These are phyloP conservation scores for Pneumocystis carinii DNA, from an alignment of 1,139 yeast species.

Conservation along the genomic window DNA sequence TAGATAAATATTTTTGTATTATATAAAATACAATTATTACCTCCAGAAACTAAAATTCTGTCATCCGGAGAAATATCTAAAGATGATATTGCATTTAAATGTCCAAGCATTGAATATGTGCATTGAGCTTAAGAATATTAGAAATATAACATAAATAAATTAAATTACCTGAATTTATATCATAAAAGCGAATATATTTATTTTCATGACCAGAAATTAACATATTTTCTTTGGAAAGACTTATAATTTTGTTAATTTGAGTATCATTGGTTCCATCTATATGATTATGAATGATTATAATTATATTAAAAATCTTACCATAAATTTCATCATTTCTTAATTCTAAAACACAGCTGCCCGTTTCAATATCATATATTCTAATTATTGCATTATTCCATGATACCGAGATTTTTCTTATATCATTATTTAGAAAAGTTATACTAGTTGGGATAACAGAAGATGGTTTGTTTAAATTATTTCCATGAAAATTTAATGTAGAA, in stretches of 20 bases:
- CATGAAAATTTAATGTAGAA: background rate
- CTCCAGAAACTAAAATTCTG: background rate
- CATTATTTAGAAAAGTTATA: background rate
- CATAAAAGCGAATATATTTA: conserved; percentile 1
- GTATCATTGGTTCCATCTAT: background rate
- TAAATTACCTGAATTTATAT: background rate
- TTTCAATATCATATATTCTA: background rate
- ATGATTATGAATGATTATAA: background rate
- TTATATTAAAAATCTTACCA: background rate
- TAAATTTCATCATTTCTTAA: background rate
- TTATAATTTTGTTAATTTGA: background rate
- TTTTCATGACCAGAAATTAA: conserved; percentile 2
- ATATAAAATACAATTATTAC: background rate
- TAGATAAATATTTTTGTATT: background rate
- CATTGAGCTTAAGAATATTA: conserved; percentile 1
- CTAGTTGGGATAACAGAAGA: background rate
- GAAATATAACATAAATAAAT: background rate
- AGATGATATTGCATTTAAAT: conserved; percentile 1
- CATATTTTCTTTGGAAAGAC: background rate
- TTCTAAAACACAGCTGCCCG: background rate
- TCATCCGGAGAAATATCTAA: conserved; percentile 1
- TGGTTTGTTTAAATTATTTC: background rate
- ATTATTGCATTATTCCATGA: conserved; percentile 1
- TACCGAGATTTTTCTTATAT: background rate
- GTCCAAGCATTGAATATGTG: conserved; percentile 1